A percentile compares a stretch with the other conserved stretches of the same genome.
Evolutionary conservation across 495 filamentous ascomycete species (phyloP).

Genomic region (Lichenothelia convexa): DNA sequence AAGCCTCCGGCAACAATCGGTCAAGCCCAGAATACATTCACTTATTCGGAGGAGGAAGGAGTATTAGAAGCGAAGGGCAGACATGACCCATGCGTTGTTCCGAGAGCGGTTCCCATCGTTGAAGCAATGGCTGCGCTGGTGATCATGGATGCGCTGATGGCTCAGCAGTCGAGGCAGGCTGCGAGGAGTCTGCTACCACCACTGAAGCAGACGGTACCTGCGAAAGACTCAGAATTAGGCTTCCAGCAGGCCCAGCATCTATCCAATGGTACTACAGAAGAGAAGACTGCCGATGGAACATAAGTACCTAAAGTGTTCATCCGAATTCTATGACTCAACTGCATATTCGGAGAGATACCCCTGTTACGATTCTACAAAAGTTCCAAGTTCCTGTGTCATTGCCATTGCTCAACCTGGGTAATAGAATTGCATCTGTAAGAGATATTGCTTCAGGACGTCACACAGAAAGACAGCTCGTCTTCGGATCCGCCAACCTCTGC

Average conservation of each 20-base stretch:
- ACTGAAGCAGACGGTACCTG: conserved; percentile 20
- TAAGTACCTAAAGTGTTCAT: too few relatives aligned
- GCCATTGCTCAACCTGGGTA: too few relatives aligned
- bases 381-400: too few relatives aligned
- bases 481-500: too few relatives aligned
- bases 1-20: conserved; percentile 94
- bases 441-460: too few relatives aligned
- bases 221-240: not conserved
- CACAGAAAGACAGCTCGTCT: too few relatives aligned
- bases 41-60: conserved; percentile 55
- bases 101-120: conserved; percentile 85
- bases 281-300: too few relatives aligned
- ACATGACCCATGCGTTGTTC: conserved; percentile 92
- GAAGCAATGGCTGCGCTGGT: conserved; percentile 90
- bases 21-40: conserved; percentile 70
- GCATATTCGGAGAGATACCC: too few relatives aligned
- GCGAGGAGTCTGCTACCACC: conserved; percentile 34
- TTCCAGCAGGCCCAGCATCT: not conserved
- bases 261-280: too few relatives aligned
- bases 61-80: conserved; percentile 81
- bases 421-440: too few relatives aligned
- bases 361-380: too few relatives aligned
- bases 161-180: conserved; percentile 55
- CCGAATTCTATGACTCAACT: too few relatives aligned
- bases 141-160: conserved; percentile 78